A percentile compares a stretch with the other conserved stretches of the same genome.
Conservation (phyloP, 2,329 filamentous ascomycete species). For the Penicillium decumbens region DNA sequence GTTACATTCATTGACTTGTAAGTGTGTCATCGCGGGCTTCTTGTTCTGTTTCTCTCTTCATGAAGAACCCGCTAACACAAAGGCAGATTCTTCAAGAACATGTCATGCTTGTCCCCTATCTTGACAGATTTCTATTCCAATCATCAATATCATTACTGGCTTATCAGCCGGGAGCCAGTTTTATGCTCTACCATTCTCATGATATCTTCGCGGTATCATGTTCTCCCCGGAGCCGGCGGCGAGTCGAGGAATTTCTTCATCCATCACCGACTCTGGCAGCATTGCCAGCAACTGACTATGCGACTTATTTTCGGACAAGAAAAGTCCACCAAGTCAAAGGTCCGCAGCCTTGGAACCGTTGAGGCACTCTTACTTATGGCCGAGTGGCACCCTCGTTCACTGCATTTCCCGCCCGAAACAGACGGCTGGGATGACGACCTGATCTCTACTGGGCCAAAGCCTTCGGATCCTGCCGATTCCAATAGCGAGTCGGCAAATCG, state of each 20-base stretch:
- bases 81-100: slow-evolving; percentile 47
- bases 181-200: slow-evolving; percentile 52
- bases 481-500: slow-evolving; percentile 34
- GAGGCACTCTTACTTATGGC: slow-evolving; percentile 53
- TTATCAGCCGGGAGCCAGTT: slow-evolving; percentile 51
- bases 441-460: slow-evolving; percentile 40
- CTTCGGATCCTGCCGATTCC: slow-evolving; percentile 26
- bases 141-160: slow-evolving; percentile 46
- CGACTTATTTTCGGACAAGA: slow-evolving; percentile 53
- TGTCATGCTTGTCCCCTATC: slow-evolving; percentile 50
- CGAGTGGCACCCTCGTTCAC: slow-evolving; percentile 54
- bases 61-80: background rate
- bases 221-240: slow-evolving; percentile 41
- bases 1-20: slow-evolving; percentile 51
- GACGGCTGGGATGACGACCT: slow-evolving; percentile 56
- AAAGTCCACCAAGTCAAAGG: slow-evolving; percentile 48
- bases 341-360: slow-evolving; percentile 50
- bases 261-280: slow-evolving; percentile 52
- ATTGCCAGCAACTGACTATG: slow-evolving; percentile 52
- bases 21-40: slow-evolving; percentile 10
- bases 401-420: slow-evolving; percentile 51
- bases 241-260: slow-evolving; percentile 51
- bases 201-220: slow-evolving; percentile 52
- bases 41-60: background rate
- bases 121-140: slow-evolving; percentile 48